Evolutionary conservation across 2,329 filamentous ascomycete genomes (phyloP), one percentile per base, ranked within the genome.

Genomic region (Hypoxylon rubiginosum): DNA sequence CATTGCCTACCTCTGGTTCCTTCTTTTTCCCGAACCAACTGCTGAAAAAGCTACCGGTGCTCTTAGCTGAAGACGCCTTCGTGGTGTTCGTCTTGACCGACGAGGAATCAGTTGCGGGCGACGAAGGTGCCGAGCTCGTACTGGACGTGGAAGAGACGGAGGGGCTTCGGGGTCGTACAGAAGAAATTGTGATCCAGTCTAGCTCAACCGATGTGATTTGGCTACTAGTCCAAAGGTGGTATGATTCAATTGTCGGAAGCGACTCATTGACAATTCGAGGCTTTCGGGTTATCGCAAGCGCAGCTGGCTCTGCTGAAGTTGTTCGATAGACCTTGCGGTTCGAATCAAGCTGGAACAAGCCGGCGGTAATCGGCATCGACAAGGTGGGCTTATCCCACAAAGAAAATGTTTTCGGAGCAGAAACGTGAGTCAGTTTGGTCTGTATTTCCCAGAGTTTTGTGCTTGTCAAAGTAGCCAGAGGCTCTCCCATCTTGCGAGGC

Each of bases 231-330:
- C 75, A 77, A 28, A 76, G 59, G 9, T 58, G 61, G 19, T 46
- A 68, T 8, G 75, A 76, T 49, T 75, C 56, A 2, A 77, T 58
- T 2, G 72, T 70, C 15, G 70, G 68, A 11, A 73, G 34, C 4
- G 74, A 58, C 36, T 61, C 58, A 50, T 73, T 62, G 36, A 69
- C 68, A 49, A 71, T 69, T 52, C 79, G 77, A 60, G 72, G 72
- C 67, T 77, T 81, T 62, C 77, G 75, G 43, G 60, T 56, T 64
- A 80, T 78, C 36, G 73, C 61, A 9, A 81, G 64, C n/a, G 77
- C 77, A n/a, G 74, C 77, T 19, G 78, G 77, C 11, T 75, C 71
- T 17, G 74, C 73, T 3, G 71, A 68, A 24, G 79, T 79, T 10
- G 74, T 78, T 30, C 76, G 74, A 66, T 75, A 79, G 39, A 66